phyloP scores from a whole-genome alignment of 129 eudicot genomes.

The Kitagawia praeruptora region DNA sequence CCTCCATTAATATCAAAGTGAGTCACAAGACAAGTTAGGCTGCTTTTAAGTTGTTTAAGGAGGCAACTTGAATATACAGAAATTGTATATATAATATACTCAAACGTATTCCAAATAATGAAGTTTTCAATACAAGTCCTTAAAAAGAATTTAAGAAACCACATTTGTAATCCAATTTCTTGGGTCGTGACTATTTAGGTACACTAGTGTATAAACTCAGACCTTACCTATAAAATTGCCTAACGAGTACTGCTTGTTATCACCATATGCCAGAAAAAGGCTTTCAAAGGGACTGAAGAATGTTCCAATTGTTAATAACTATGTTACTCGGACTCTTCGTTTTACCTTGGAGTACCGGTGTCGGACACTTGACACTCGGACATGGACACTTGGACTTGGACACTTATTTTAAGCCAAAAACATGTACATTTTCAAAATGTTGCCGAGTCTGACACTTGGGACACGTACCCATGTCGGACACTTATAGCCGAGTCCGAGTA shows the following conservation, averaged over 20 bases:
- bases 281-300: not conserved
- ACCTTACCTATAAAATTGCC: not conserved
- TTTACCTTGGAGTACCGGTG: too few species aligned
- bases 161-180: not conserved
- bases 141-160: not conserved
- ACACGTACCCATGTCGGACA: too few species aligned
- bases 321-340: too few species aligned
- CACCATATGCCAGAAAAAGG: not conserved
- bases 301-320: not conserved
- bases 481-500: too few species aligned
- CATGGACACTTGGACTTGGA: too few species aligned
- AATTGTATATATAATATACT: too few species aligned
- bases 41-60: not conserved
- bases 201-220: not conserved
- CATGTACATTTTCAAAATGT: too few species aligned
- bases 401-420: too few species aligned
- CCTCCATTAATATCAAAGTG: not conserved
- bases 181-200: not conserved
- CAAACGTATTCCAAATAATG: not conserved
- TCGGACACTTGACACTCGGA: too few species aligned
- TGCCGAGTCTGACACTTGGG: too few species aligned
- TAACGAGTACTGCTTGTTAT: not conserved
- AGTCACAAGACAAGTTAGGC: not conserved
- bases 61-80: not conserved
- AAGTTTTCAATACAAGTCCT: not conserved